These are phyloP conservation scores for Gossypium ekmanianum DNA, from an alignment of 345 rosid genomes.

Conservation along the genomic window DNA sequence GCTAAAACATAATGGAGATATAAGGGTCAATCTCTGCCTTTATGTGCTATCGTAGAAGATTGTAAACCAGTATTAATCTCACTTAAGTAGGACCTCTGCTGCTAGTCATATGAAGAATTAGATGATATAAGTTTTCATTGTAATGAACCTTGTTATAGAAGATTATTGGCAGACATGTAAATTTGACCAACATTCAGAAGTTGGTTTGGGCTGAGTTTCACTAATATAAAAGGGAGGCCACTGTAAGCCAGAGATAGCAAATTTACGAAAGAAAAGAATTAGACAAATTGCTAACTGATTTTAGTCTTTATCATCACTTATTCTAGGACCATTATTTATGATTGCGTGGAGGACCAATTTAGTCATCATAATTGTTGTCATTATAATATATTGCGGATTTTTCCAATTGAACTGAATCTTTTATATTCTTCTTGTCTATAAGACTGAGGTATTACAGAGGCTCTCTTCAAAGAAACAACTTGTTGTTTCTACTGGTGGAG, in stretches of 20 bases:
- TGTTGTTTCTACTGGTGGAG: slow-evolving; percentile 98
- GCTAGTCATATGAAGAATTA: background rate
- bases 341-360: background rate
- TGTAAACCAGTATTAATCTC: background rate
- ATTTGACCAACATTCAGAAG: background rate
- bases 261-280: background rate
- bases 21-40: background rate
- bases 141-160: background rate
- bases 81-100: background rate
- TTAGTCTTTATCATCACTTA: background rate
- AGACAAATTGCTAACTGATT: background rate
- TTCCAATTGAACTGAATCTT: background rate
- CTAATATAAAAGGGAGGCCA: background rate
- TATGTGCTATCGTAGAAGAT: background rate
- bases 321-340: background rate
- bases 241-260: background rate
- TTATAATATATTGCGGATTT: background rate
- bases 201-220: background rate
- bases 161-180: background rate
- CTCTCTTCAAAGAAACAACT: slow-evolving; percentile 55
- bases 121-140: background rate
- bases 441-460: slow-evolving; percentile 64
- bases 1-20: background rate
- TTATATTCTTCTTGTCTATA: slow-evolving; percentile 23
- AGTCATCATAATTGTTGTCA: background rate